Evolutionary conservation across 2,329 filamentous ascomycete species (phyloP).

Genomic region (Hymenoscyphus occultus): DNA sequence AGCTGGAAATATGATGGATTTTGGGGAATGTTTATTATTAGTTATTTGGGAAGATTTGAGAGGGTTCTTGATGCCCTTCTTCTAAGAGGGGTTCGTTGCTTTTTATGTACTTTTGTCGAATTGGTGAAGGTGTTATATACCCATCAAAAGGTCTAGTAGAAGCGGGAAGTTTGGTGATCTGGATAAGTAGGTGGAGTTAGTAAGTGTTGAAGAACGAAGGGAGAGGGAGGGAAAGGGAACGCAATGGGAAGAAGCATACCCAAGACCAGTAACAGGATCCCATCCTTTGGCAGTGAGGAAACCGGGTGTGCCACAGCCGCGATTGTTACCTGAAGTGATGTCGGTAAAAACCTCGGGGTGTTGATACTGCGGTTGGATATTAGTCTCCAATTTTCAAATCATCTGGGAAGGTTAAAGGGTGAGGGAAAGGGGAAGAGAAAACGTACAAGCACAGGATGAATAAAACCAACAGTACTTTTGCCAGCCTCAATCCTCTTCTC

Average conservation of each 20-base stretch:
- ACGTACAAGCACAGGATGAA: constrained; percentile 36
- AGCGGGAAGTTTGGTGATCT: constrained; percentile 2
- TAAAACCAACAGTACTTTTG: constrained; percentile 39
- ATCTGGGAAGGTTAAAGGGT: neutral
- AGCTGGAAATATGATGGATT: no score
- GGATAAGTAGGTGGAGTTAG: neutral
- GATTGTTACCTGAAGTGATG: constrained; percentile 35
- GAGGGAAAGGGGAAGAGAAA: neutral
- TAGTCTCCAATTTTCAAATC: neutral
- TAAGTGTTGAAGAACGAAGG: neutral
- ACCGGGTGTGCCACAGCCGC: constrained; percentile 36
- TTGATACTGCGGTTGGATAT: constrained; percentile 20
- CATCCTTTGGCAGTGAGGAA: constrained; percentile 35
- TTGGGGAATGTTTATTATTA: no score
- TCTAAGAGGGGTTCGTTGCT: no score
- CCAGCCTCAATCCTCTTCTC: constrained; percentile 38
- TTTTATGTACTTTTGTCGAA: no score
- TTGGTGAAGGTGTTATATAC: neutral
- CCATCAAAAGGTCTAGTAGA: neutral
- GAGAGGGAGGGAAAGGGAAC: neutral
- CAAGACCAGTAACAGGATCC: constrained; percentile 38
- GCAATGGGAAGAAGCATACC: constrained; percentile 10
- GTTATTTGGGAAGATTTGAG: no score
- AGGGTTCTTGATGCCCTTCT: no score
- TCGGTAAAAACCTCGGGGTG: constrained; percentile 35